phyloP scores from a whole-genome alignment of 2,329 filamentous ascomycete genomes.

The Alternaria solani region DNA sequence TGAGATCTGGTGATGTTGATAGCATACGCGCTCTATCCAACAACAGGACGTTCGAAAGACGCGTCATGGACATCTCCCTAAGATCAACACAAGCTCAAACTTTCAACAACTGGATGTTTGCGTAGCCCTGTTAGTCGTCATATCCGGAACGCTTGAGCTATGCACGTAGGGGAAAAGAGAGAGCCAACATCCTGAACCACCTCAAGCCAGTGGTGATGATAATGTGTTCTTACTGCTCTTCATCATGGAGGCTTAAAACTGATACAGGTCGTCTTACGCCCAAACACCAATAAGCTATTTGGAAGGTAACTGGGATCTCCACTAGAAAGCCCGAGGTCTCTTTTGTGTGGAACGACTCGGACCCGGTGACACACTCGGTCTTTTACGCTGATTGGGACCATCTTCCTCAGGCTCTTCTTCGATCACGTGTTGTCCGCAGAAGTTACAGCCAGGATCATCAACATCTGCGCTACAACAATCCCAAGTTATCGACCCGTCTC shows the following conservation, averaged over 20 bases:
- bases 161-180: neutral
- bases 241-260: neutral
- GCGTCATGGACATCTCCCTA: neutral
- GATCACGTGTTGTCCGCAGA: constrained; percentile 13
- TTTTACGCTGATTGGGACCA: neutral
- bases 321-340: neutral
- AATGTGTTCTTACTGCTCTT: neutral
- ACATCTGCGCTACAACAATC: constrained; percentile 21
- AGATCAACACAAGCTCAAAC: neutral
- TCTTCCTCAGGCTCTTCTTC: neutral
- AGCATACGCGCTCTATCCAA: neutral
- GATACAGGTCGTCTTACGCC: neutral
- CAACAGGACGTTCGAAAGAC: neutral
- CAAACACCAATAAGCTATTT: neutral
- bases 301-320: neutral
- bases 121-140: neutral
- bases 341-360: constrained; percentile 2
- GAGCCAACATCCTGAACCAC: neutral
- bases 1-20: neutral
- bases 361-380: constrained; percentile 8
- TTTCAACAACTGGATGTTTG: neutral
- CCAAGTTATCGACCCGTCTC: constrained; percentile 8
- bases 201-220: neutral
- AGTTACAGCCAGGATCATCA: constrained; percentile 21
- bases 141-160: neutral